Base-by-base conservation (phyloP, 1,284 basidiomycete genomes). In the Cryptococcus jaspeensis region DNA sequence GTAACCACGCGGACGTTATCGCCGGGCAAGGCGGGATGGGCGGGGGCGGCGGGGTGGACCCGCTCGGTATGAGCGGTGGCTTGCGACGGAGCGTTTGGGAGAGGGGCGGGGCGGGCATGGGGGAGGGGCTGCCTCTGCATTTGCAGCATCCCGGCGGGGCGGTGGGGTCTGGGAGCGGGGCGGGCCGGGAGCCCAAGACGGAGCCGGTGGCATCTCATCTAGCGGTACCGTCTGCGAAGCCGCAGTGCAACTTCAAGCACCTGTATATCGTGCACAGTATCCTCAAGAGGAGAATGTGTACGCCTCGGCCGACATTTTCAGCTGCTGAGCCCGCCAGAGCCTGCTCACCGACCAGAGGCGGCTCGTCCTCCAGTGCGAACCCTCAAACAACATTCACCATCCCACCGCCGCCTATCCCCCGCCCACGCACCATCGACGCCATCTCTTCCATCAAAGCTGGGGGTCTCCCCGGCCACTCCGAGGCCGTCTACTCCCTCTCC, bases 171-270 rank as follows among this genome's bases (percentile, higher is more conserved):
- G 43, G 20, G 32, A 46, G n/a, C 5, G 23, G 39, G 6, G 16
- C 11, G 20, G 20, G 13, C 15, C 42, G 46, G 22, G 42, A 41
- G 7, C 39, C 5, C 32, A 13, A 6, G 32, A 45, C 9, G 11
- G 25, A 28, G 9, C 63, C 64, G 0, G 63, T 76, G 25, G 40
- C 50, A 2, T 75, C 74, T 0, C 64, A 75, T 50, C 50, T 74
- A n/a, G 58, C 62, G 7, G 53, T 71, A 3, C 74, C 74, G 1
- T 66, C 67, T 1, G 48, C 64, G 0, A 40, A 63, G 3, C 75
- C 75, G 8, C 66, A 66, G 54, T 63, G 64, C 22, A 78, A 76
- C 55, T 75, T 69, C 62, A 75, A 74, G 53, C 77, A 78, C 53
- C 63, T 77, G 5, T 75, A 62, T 53, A 67, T 77, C 36, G 58